A percentile compares a stretch with the other conserved stretches of the same genome.
phyloP scores from a whole-genome alignment of 2,329 filamentous ascomycete genomes.

The Fusarium guadeloupense region DNA sequence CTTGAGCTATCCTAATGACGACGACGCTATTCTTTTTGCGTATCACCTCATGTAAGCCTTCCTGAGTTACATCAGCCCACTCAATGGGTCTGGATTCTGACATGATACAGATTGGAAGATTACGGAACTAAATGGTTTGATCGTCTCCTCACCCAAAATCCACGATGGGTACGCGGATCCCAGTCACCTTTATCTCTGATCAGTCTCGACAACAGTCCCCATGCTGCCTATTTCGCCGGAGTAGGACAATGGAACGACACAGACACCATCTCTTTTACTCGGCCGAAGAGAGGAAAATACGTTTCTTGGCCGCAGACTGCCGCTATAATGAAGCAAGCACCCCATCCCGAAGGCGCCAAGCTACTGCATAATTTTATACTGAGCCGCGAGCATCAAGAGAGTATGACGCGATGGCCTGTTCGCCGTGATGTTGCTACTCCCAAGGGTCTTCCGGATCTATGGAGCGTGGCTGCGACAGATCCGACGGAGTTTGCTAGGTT shows the following conservation, averaged over 20 bases:
- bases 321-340: slow-evolving; percentile 59
- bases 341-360: slow-evolving; percentile 61
- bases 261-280: slow-evolving; percentile 35
- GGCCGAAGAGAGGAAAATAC: slow-evolving; percentile 52
- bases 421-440: slow-evolving; percentile 48
- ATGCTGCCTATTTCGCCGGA: slow-evolving; percentile 49
- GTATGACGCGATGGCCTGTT: slow-evolving; percentile 46
- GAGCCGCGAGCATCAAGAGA: slow-evolving; percentile 51
- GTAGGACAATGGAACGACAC: slow-evolving; percentile 27
- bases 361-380: slow-evolving; percentile 59
- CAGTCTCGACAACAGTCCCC: slow-evolving; percentile 39
- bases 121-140: slow-evolving; percentile 51
- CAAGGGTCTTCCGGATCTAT: slow-evolving; percentile 35
- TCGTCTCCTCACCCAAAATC: slow-evolving; percentile 57
- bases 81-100: background rate
- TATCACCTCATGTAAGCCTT: slow-evolving; percentile 58
- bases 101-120: background rate
- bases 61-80: background rate
- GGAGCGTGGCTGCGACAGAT: slow-evolving; percentile 44
- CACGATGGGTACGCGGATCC: slow-evolving; percentile 62
- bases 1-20: slow-evolving; percentile 65
- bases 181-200: slow-evolving; percentile 54
- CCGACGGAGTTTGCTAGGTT: slow-evolving; percentile 51
- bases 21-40: slow-evolving; percentile 62
- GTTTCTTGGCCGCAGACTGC: slow-evolving; percentile 59